A percentile compares a stretch with the other conserved stretches of the same genome.
These are phyloP conservation scores for Tolypocladium amazonense DNA, from an alignment of 2,329 filamentous ascomycete species.

Conservation along the genomic window DNA sequence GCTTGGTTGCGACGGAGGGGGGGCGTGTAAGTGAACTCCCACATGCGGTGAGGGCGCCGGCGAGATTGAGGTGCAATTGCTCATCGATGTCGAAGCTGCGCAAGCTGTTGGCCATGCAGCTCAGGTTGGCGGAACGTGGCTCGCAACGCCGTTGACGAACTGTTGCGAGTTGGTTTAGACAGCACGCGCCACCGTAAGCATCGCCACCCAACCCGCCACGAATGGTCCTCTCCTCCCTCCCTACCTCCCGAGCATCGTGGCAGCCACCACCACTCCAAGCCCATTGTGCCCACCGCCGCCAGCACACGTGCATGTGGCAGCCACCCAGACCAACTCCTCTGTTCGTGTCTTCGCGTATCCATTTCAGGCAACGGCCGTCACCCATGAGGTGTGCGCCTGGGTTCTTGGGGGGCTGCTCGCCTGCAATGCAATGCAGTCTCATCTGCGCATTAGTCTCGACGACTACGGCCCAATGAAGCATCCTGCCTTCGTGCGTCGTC, in stretches of 20 bases:
- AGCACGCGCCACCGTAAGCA: neutral
- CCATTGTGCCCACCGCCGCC: neutral
- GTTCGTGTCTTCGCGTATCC: neutral
- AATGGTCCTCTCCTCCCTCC: neutral
- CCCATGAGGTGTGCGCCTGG: neutral
- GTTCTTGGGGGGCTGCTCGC: too few relatives aligned
- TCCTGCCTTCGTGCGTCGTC: neutral
- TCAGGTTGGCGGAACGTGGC: neutral
- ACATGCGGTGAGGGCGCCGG: neutral
- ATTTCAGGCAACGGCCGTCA: neutral
- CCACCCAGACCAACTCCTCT: neutral
- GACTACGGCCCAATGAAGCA: neutral
- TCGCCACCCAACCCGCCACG: neutral
- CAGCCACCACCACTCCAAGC: neutral
- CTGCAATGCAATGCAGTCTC: neutral
- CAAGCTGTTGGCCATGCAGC: neutral
- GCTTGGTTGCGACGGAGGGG: neutral
- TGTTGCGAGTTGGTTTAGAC: neutral
- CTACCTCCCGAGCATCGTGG: neutral
- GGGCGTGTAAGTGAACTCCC: neutral
- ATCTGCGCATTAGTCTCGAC: neutral
- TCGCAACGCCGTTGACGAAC: neutral
- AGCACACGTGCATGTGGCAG: neutral
- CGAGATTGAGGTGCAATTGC: neutral
- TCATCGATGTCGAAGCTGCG: neutral